Evolutionary conservation across 176 grass and related monocot genomes (phyloP), one percentile per base, ranked within the genome.

Genomic region (Avena insularis): DNA sequence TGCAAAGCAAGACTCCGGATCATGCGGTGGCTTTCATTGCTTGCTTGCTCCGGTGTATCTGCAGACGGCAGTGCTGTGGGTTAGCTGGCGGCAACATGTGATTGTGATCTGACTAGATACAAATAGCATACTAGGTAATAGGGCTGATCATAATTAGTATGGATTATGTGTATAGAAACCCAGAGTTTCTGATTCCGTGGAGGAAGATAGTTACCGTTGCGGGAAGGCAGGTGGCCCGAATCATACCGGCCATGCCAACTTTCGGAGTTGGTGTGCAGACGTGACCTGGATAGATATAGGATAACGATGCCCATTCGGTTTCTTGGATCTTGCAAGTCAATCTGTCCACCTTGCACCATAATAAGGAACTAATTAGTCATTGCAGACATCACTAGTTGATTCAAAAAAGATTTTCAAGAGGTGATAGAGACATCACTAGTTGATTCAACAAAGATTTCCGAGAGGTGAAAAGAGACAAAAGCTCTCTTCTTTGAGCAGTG

Each of bases 141-240:
- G n/a, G 40, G 75, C 57, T 10, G 3, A 1, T 33, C n/a, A 7
- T 53, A 36, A 33, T 71, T 54, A 61, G 27, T 60, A 70, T 77
- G 17, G 15, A 76, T 23, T 36, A 60, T 49, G 67, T 6, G 27
- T 64, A 61, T 65, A 51, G 9, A 29, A 67, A 50, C 60, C 31
- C 20, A 9, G 20, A 55, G 70, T 12, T 55, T 35, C 25, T 13
- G 58, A 77, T 77, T 55, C 31, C 35, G 8, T 27, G 15, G 68
- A 2, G 0, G 16, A 43, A 68, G 59, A 85, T 31, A 70, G 61
- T 91, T 88, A 78, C 82, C 70, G 33, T 85, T 85, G 86, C 31
- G 77, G 80, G 49, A 84, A 76, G 70, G 68, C 43, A 85, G 81
- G 71, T 70, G 61, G 27, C 80, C 70, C 53, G 77, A 62, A 85